phyloP scores from a whole-genome alignment of 2,329 filamentous ascomycete genomes.

The Chalara sp. region DNA sequence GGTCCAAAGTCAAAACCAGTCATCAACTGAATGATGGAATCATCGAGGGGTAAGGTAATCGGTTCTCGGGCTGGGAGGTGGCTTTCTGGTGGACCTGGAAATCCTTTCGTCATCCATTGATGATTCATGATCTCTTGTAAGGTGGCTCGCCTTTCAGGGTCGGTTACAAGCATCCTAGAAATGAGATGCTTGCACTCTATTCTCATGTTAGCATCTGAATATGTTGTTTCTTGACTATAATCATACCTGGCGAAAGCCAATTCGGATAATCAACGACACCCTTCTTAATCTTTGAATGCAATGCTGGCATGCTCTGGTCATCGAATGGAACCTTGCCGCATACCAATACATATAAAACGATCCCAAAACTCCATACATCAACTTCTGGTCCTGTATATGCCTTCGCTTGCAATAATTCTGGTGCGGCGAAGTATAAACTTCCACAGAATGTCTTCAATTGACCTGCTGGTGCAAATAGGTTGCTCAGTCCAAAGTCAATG shows the following conservation, averaged over 20 bases:
- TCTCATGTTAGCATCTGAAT: conserved; percentile 8
- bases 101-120: conserved; percentile 94
- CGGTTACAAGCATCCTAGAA: conserved; percentile 91
- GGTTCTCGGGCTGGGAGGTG: conserved; percentile 79
- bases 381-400: conserved; percentile 96
- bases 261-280: conserved; percentile 91
- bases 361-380: conserved; percentile 97
- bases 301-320: conserved; percentile 96
- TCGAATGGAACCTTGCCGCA: conserved; percentile 98
- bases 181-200: conserved; percentile 90
- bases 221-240: background rate
- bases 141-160: conserved; percentile 78
- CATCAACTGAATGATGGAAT: conserved; percentile 84
- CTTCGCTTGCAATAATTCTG: conserved; percentile 86
- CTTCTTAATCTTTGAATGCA: conserved; percentile 98
- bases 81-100: conserved; percentile 80
- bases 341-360: conserved; percentile 93
- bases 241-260: conserved; percentile 81
- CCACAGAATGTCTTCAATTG: conserved; percentile 96
- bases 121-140: conserved; percentile 91
- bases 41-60: conserved; percentile 75
- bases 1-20: conserved; percentile 96
- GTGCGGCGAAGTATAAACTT: conserved; percentile 94
- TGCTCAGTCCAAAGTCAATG: conserved; percentile 96
- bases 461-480: conserved; percentile 79